Evolutionary conservation across 1,284 basidiomycete genomes (phyloP), one percentile per base, ranked within the genome.

Genomic region (Puccinia triticina): DNA sequence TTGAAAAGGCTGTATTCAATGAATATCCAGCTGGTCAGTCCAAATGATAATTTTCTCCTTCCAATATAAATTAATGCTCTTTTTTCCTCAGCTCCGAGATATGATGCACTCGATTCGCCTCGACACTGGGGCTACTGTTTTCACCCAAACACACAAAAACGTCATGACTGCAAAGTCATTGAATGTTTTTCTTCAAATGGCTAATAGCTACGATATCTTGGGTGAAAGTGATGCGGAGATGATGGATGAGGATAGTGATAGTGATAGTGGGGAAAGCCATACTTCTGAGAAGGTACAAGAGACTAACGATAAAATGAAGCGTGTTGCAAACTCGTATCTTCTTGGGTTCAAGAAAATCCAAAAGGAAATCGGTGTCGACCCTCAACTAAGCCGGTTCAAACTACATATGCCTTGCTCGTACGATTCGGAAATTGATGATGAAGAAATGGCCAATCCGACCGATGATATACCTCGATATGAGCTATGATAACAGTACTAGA

Each of bases 21-120:
- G 21, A 77, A 77, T 29, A 59, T 77, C 10, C 57, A 43, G 29
- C 12, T 77, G n/a, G 75, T 77, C 14, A 46, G 75, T 37, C 16
- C 34, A 37, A 40, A 10, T 43, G 40, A 43, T 7, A 8, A 10
- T 5, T 16, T 37, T 43, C 26, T 11, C 4, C 8, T 48, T n/a
- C 14, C 43, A 26, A 26, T n/a, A 46, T 21, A 69, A 26, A 18
- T 37, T 2, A 57, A 48, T 7, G 23, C 29, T 64, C 16, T 2
- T 16, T 43, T 2, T 8, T 1, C 48, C 10, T n/a, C 16, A 69
- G 66, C n/a, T 69, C 3, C 43, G n/a, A 18, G 10, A 43, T 5
- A 69, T 69, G 66, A n/a, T 69, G 43, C 66, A 69, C n/a, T 46
- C 66, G 1, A 4, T 69, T 29, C 40, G 66, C 3, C 10, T 26